A percentile compares a stretch with the other conserved stretches of the same genome.
These are phyloP conservation scores for Patellaria atrata DNA, from an alignment of 495 filamentous ascomycete genomes.

Conservation along the genomic window DNA sequence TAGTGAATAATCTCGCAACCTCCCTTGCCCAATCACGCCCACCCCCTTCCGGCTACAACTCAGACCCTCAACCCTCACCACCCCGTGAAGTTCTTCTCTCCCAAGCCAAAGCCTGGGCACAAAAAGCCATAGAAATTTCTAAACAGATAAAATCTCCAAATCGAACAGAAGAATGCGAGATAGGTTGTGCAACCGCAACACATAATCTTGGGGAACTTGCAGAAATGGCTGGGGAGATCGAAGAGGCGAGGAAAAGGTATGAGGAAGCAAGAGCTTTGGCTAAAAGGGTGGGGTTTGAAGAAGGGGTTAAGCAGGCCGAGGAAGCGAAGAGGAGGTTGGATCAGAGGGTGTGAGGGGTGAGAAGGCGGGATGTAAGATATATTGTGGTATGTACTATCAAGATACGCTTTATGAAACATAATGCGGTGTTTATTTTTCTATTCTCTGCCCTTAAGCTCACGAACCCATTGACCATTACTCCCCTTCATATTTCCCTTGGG, in stretches of 20 bases:
- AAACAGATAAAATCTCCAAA: conserved; percentile 39
- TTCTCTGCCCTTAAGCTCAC: too few relatives aligned
- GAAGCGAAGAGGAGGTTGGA: conserved; percentile 38
- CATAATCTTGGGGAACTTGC: conserved; percentile 78
- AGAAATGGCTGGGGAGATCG: conserved; percentile 46
- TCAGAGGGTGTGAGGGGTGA: too few relatives aligned
- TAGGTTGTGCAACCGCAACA: conserved; percentile 70
- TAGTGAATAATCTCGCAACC: conserved; percentile 60
- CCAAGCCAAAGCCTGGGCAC: conserved; percentile 57
- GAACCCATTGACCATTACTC: too few relatives aligned
- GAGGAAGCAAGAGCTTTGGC: conserved; percentile 49
- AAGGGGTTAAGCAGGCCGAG: conserved; percentile 46
- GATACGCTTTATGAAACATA: too few relatives aligned
- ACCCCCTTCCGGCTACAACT: conserved; percentile 19
- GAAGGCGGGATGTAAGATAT: too few relatives aligned
- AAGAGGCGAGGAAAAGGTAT: conserved; percentile 49
- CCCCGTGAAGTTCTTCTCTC: conserved; percentile 40
- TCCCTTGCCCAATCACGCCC: conserved; percentile 50
- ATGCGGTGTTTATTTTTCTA: too few relatives aligned
- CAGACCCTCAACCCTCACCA: conserved; percentile 8
- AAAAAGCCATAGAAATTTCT: conserved; percentile 52
- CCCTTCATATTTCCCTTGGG: too few relatives aligned
- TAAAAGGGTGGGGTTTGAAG: conserved; percentile 45
- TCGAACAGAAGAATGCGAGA: conserved; percentile 69
- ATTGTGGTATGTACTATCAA: too few relatives aligned